A percentile compares a stretch with the other conserved stretches of the same genome.
Conservation (phyloP, 306 rosid genomes). For the Vigna trinervia region DNA sequence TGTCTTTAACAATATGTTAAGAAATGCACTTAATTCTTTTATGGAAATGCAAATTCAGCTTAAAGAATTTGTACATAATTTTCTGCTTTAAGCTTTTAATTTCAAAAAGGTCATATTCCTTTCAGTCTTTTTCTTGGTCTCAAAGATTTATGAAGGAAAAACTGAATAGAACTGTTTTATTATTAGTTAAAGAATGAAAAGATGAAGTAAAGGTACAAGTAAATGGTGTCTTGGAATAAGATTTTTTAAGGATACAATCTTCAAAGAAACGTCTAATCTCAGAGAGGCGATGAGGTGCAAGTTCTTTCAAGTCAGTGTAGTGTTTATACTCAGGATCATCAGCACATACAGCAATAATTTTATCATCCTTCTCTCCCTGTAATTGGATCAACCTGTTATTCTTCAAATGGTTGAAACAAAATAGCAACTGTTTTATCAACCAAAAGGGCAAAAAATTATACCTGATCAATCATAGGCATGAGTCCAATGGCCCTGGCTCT, state of each 20-base stretch:
- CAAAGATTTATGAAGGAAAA: no score
- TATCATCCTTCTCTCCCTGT: slow-evolving; percentile 98
- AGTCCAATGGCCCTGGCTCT: slow-evolving; percentile 94
- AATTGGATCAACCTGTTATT: slow-evolving; percentile 17
- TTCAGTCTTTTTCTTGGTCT: no score
- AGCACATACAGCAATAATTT: slow-evolving; percentile 96
- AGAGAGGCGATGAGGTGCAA: slow-evolving; percentile 89
- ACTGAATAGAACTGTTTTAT: no score
- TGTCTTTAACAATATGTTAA: slow-evolving; percentile 66
- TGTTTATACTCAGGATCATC: slow-evolving; percentile 98
- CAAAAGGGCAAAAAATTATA: slow-evolving; percentile 45
- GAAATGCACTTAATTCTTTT: slow-evolving; percentile 32
- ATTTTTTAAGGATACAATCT: slow-evolving; percentile 78
- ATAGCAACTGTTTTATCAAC: background rate
- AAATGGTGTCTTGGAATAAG: background rate
- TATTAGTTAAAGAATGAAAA: no score
- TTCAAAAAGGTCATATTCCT: no score
- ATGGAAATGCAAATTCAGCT: slow-evolving; percentile 21
- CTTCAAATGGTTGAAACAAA: slow-evolving; percentile 6
- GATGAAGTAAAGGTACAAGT: no score
- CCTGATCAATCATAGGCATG: slow-evolving; percentile 99
- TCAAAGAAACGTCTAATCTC: slow-evolving; percentile 97
- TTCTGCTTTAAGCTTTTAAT: no score
- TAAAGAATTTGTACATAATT: background rate
- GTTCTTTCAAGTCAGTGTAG: slow-evolving; percentile 76